Evolutionary conservation across 345 rosid genomes (phyloP).

Genomic region (Salix caprea): DNA sequence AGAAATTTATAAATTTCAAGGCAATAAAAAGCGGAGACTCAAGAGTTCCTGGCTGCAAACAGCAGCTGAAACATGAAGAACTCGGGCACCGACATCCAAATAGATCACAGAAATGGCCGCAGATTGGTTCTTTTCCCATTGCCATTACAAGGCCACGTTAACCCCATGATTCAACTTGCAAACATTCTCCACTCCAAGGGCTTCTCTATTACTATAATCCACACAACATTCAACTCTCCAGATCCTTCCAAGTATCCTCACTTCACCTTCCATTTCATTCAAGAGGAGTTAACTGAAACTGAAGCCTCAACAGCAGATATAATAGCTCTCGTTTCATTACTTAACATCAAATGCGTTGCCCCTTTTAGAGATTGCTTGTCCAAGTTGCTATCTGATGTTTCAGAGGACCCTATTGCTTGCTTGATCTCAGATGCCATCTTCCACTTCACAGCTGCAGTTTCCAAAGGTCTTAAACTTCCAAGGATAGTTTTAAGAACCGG

Average conservation of each 20-base stretch:
- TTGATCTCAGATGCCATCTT: conserved; percentile 32
- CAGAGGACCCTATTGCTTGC: conserved; percentile 26
- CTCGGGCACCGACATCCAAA: not conserved
- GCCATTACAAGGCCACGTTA: conserved; percentile 38
- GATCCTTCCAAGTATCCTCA: conserved; percentile 26
- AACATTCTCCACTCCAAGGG: conserved; percentile 32
- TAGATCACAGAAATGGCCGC: conserved; percentile 3
- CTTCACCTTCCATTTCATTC: conserved; percentile 21
- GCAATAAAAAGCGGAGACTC: too few species aligned
- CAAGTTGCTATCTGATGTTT: conserved; percentile 11
- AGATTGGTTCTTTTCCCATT: conserved; percentile 24
- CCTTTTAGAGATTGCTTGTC: conserved; percentile 25
- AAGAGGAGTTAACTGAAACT: conserved; percentile 13
- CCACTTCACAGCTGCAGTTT: conserved; percentile 31
- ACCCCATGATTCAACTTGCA: conserved; percentile 39
- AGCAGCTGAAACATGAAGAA: not conserved
- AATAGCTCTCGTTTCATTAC: conserved; percentile 5
- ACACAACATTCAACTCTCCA: conserved; percentile 33
- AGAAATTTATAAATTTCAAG: too few species aligned
- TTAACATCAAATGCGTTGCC: conserved; percentile 11
- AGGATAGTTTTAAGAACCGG: conserved; percentile 32
- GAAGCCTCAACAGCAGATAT: conserved; percentile 15
- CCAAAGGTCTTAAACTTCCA: conserved; percentile 19
- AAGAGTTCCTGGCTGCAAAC: not conserved
- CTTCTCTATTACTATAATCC: conserved; percentile 31